Evolutionary conservation across 116 monocot species (phyloP).

Genomic region (Dioscorea cayenensis): DNA sequence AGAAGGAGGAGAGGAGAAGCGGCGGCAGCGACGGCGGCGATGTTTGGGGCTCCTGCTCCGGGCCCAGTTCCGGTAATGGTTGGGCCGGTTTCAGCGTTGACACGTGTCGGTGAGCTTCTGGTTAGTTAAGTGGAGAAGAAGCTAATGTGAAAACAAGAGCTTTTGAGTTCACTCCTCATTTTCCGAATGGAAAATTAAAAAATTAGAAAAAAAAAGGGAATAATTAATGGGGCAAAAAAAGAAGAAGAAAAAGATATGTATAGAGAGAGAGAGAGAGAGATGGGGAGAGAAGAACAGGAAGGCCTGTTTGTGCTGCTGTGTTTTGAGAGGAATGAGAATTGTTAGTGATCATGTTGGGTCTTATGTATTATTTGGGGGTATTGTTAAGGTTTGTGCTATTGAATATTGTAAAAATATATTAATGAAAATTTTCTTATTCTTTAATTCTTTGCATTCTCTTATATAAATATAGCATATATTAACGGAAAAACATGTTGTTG

Average conservation of each 20-base stretch:
- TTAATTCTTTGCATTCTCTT: not conserved
- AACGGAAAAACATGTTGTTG: too few species aligned
- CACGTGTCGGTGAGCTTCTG: constrained; percentile 21
- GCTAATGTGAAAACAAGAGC: not conserved
- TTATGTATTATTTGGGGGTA: not conserved
- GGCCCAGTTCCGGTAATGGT: constrained; percentile 9
- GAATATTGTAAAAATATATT: not conserved
- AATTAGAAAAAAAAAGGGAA: too few species aligned
- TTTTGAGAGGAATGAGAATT: not conserved
- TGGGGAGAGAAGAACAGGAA: not conserved
- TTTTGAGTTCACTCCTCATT: not conserved
- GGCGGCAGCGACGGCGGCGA: constrained; percentile 11
- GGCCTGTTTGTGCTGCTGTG: not conserved
- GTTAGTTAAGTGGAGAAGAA: not conserved
- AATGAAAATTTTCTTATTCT: not conserved
- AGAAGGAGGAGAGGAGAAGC: constrained; percentile 38
- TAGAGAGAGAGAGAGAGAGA: too few species aligned
- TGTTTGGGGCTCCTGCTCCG: constrained; percentile 1
- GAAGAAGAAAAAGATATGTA: too few species aligned
- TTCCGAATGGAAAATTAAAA: not conserved
- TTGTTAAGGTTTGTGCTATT: not conserved
- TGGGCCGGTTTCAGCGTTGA: constrained; percentile 3
- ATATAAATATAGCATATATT: too few species aligned
- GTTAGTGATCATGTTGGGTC: not conserved
- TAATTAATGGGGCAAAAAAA: too few species aligned